Evolutionary conservation across 257 asterid species (phyloP), one percentile per base, ranked within the genome.

Genomic region (Nicotiana sylvestris): DNA sequence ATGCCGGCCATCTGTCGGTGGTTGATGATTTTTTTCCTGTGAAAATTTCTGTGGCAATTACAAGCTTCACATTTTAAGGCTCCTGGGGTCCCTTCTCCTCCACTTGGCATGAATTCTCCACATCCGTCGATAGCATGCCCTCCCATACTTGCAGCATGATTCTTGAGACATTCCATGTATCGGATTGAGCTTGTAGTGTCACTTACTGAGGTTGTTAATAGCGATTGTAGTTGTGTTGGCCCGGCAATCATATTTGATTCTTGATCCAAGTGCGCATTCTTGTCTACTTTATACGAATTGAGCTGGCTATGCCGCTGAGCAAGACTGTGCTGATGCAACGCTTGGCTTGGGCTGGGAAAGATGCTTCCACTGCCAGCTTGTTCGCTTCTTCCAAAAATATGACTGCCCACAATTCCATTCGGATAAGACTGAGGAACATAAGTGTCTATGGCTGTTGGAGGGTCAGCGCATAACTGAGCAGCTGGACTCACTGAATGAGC

Each of bases 401-500:
- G 86, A 65, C 82, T 82, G 39, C 93, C 97, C 87, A 90, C 79
- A 85, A 90, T 92, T 80, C 93, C 97, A 84, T 91, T 93, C 21
- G 92, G 92, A 87, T 89, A 96, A 79, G 98, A 94, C 87, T 87
- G 98, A 72, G 93, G 96, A 67, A 85, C 87, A 51, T 88, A 90
- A 70, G 88, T 89, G 66, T 85, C 95, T 16, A 86, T 15, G 64
- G 92, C 83, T 60, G 91, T 82, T 35, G 93, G 62, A 29, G 86
- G 85, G 33, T 94, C 95, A 1, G 93, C 91, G 66, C 95, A 94
- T 78, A 93, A 87, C 29, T 90, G 91, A 58, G 97, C 96, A 60
- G 92, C 90, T 66, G 91, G 89, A 69, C 98, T 92, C 53, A 72
- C 92, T 0, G 98, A 95, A 33, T 97, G 97, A 18, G 97, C 88